Conservation (phyloP, 495 filamentous ascomycete species). For the Talaromyces liani region DNA sequence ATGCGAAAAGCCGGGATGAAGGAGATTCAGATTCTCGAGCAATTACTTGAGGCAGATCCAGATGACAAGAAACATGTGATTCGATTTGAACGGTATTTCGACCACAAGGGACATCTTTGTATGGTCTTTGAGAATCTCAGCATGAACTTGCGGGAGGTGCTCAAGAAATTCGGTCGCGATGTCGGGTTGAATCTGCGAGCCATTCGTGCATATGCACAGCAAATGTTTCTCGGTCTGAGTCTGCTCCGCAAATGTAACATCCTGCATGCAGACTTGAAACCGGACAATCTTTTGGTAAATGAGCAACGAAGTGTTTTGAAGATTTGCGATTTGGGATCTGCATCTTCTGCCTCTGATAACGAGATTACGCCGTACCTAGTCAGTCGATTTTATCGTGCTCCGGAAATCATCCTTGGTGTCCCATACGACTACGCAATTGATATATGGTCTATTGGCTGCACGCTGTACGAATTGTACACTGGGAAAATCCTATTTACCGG, state of each 20-base stretch:
- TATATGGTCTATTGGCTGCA: slow-evolving; percentile 96
- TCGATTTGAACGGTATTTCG: slow-evolving; percentile 76
- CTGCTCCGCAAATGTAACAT: slow-evolving; percentile 87
- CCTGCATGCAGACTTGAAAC: slow-evolving; percentile 92
- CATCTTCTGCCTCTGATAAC: slow-evolving; percentile 79
- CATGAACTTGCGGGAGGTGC: slow-evolving; percentile 87
- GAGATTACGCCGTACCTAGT: slow-evolving; percentile 91
- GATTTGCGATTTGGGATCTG: slow-evolving; percentile 92
- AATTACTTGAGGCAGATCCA: slow-evolving; percentile 73
- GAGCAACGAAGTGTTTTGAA: slow-evolving; percentile 80
- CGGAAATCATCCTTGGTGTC: slow-evolving; percentile 95
- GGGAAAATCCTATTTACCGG: slow-evolving; percentile 96
- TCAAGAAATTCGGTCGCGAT: slow-evolving; percentile 94
- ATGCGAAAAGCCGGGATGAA: slow-evolving; percentile 91
- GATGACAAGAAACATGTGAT: slow-evolving; percentile 91
- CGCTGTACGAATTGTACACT: slow-evolving; percentile 92
- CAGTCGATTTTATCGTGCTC: slow-evolving; percentile 93
- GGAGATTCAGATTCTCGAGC: slow-evolving; percentile 84
- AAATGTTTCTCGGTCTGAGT: slow-evolving; percentile 84
- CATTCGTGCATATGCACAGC: slow-evolving; percentile 81
- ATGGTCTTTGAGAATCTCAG: slow-evolving; percentile 94
- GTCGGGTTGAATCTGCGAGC: slow-evolving; percentile 83
- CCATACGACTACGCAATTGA: slow-evolving; percentile 91
- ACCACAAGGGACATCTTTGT: slow-evolving; percentile 92
- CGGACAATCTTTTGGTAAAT: slow-evolving; percentile 92